Evolutionary conservation across 805 yeast species (phyloP).

Genomic region (Isabelozyma gotoi): DNA sequence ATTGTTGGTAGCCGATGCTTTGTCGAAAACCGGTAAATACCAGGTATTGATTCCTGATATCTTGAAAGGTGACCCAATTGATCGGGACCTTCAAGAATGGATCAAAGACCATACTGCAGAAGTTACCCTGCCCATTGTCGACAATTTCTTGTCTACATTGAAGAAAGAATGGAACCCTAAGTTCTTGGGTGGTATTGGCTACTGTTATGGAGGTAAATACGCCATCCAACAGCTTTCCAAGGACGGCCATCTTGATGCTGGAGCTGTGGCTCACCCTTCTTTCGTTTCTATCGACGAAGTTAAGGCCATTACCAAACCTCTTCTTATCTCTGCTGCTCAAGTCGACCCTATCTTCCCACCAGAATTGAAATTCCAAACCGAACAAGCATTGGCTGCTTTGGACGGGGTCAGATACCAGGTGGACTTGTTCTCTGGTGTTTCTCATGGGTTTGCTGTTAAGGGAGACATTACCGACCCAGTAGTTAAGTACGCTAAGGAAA

Average conservation of each 20-base stretch:
- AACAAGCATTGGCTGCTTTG: conserved; percentile 45
- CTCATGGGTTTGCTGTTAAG: conserved; percentile 80
- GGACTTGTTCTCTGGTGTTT: conserved; percentile 59
- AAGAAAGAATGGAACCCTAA: conserved; percentile 43
- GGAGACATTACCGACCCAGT: conserved; percentile 62
- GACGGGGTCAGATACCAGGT: conserved; percentile 56
- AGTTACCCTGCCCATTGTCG: conserved; percentile 48
- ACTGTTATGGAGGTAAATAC: conserved; percentile 84
- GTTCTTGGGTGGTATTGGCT: conserved; percentile 63
- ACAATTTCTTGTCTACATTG: conserved; percentile 45
- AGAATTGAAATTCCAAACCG: conserved; percentile 64
- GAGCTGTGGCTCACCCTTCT: conserved; percentile 85
- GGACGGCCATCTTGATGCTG: conserved; percentile 38
- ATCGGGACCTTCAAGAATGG: conserved; percentile 45
- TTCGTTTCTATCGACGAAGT: conserved; percentile 66
- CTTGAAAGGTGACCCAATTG: conserved; percentile 48
- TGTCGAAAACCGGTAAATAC: conserved; percentile 58
- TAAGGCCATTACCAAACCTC: conserved; percentile 52
- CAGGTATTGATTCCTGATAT: conserved; percentile 77
- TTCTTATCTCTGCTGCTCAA: conserved; percentile 76
- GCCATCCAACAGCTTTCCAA: conserved; percentile 51
- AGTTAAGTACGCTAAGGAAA: conserved; percentile 65
- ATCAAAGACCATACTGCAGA: conserved; percentile 48
- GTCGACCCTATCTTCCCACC: conserved; percentile 59
- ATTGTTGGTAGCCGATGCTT: conserved; percentile 62